These are phyloP conservation scores for Mitragyna speciosa DNA, from an alignment of 257 asterid genomes.

Conservation along the genomic window DNA sequence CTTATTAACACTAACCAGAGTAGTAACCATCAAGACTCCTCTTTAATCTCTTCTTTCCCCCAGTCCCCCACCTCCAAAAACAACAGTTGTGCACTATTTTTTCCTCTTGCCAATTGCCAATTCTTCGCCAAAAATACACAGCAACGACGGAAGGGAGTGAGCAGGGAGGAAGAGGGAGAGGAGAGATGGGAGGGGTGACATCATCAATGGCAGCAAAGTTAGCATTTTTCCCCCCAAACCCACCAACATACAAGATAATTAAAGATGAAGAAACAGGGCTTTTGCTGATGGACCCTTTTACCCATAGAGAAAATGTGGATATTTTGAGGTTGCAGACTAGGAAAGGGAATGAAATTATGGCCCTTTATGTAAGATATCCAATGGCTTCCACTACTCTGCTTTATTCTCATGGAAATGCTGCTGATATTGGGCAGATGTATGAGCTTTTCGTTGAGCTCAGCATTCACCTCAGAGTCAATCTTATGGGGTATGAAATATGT, in stretches of 20 bases:
- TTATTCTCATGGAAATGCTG: conserved; percentile 94
- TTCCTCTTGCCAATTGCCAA: no score
- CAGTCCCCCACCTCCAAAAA: no score
- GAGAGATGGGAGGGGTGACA: conserved; percentile 87
- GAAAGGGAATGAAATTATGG: conserved; percentile 79
- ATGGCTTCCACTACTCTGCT: conserved; percentile 85
- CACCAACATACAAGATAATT: conserved; percentile 68
- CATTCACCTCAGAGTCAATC: conserved; percentile 82
- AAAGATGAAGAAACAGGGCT: conserved; percentile 60
- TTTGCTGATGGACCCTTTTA: conserved; percentile 70
- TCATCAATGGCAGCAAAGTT: conserved; percentile 97
- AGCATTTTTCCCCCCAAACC: conserved; percentile 90
- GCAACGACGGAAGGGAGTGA: neutral
- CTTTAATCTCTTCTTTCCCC: no score
- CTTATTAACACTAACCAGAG: no score
- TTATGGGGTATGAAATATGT: conserved; percentile 60
- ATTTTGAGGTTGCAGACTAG: conserved; percentile 73
- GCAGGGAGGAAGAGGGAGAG: conserved; percentile 1
- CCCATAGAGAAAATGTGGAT: conserved; percentile 92
- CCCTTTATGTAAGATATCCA: conserved; percentile 75
- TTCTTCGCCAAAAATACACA: neutral
- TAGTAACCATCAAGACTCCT: no score
- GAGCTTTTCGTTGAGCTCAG: conserved; percentile 91
- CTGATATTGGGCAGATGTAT: conserved; percentile 95
- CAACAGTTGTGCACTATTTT: no score